Conservation (phyloP, 129 eudicot species). For the Calendula officinalis region DNA sequence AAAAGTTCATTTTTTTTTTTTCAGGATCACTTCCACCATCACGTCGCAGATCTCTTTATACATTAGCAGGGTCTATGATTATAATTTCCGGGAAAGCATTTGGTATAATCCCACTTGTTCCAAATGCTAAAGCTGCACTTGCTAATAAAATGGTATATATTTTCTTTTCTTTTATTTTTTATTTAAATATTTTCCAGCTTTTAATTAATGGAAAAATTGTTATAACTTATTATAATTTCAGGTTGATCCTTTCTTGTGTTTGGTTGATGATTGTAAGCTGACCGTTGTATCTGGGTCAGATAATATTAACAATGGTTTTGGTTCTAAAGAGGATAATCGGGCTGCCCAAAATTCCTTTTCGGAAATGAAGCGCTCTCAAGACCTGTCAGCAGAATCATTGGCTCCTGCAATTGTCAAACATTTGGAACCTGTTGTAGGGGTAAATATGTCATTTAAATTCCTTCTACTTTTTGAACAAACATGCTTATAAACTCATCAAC, state of each 20-base stretch:
- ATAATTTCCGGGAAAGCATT: conserved; percentile 60
- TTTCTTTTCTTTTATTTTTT: not conserved
- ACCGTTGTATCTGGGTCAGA: conserved; percentile 35
- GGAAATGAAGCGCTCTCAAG: conserved; percentile 35
- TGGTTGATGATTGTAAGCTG: conserved; percentile 80
- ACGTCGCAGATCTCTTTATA: conserved; percentile 66
- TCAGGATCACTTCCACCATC: conserved; percentile 58
- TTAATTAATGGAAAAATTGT: conserved; percentile 3
- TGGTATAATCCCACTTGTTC: conserved; percentile 51
- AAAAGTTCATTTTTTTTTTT: conserved; percentile 4
- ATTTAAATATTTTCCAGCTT: conserved; percentile 5
- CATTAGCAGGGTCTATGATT: conserved; percentile 62
- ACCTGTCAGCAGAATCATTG: conserved; percentile 59
- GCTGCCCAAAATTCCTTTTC: conserved; percentile 60
- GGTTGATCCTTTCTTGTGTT: conserved; percentile 72
- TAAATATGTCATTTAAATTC: conserved; percentile 26
- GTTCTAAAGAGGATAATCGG: conserved; percentile 65
- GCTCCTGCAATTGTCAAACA: conserved; percentile 52
- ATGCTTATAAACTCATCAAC: not conserved
- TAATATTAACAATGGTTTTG: conserved; percentile 34
- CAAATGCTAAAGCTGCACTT: conserved; percentile 50
- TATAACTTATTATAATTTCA: conserved; percentile 23
- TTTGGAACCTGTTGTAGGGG: conserved; percentile 45
- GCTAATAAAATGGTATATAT: conserved; percentile 42
- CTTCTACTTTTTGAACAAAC: not conserved